Percentiles rank a stretch among this genome's conserved stretches.
Conservation (phyloP, 176 grass and related monocot species). For the Thinopyrum elongatum region DNA sequence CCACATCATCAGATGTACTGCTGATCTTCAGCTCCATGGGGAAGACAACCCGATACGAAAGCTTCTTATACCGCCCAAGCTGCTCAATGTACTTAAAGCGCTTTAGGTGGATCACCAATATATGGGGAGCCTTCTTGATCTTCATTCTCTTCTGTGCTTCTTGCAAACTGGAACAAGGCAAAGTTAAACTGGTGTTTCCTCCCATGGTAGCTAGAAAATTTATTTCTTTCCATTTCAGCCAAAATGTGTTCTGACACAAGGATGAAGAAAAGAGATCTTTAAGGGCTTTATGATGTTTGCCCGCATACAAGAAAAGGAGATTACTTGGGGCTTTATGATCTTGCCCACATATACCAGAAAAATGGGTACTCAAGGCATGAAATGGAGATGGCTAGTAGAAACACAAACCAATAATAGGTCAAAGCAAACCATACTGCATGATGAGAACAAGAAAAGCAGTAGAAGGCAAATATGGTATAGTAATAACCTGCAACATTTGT, state of each 20-base stretch:
- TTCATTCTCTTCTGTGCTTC: constrained; percentile 99
- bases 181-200: constrained; percentile 16
- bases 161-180: constrained; percentile 69
- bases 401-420: constrained; percentile 5
- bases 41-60: constrained; percentile 95
- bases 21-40: constrained; percentile 93
- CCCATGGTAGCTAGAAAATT: neutral
- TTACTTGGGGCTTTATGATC: neutral
- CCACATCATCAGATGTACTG: constrained; percentile 72
- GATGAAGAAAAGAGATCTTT: neutral
- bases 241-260: constrained; percentile 16
- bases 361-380: neutral
- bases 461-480: constrained; percentile 5
- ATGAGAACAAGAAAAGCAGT: neutral
- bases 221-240: neutral
- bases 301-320: constrained; percentile 2
- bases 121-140: constrained; percentile 92
- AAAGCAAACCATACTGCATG: constrained; percentile 15
- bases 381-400: constrained; percentile 16
- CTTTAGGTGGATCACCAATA: constrained; percentile 94
- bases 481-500: constrained; percentile 89
- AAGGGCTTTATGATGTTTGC: neutral
- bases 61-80: constrained; percentile 91
- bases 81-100: constrained; percentile 96
- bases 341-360: neutral